Evolutionary conservation across 2,329 filamentous ascomycete genomes (phyloP).

Genomic region (Cyclaneusma minus): DNA sequence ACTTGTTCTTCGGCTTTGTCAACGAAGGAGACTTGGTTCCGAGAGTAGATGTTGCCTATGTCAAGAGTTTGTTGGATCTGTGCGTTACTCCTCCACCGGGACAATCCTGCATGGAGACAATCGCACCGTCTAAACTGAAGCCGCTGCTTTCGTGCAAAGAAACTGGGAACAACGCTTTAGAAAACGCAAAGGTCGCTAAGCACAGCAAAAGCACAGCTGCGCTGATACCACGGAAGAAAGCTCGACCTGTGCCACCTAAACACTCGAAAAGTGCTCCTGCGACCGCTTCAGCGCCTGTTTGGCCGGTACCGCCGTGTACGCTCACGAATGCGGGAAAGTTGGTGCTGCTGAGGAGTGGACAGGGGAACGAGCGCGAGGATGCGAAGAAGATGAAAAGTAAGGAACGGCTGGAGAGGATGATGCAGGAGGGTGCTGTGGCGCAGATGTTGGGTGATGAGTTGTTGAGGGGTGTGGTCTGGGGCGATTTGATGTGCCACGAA

Average conservation of each 20-base stretch:
- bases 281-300: constrained; percentile 26
- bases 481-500: constrained; percentile 64
- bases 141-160: constrained; percentile 6
- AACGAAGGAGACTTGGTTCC: constrained; percentile 79
- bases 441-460: constrained; percentile 52
- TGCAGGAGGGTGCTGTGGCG: constrained; percentile 49
- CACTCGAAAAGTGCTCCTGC: constrained; percentile 9
- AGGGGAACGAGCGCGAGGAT: constrained; percentile 21
- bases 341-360: constrained; percentile 44
- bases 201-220: constrained; percentile 4
- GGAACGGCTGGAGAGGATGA: no score
- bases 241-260: constrained; percentile 8
- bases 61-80: constrained; percentile 56
- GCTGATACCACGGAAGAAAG: constrained; percentile 9
- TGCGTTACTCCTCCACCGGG: constrained; percentile 44
- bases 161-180: constrained; percentile 4
- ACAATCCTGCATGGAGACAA: constrained; percentile 4
- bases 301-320: constrained; percentile 49
- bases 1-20: constrained; percentile 62
- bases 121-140: constrained; percentile 1
- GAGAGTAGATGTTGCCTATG: constrained; percentile 61
- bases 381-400: constrained; percentile 30
- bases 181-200: constrained; percentile 6
- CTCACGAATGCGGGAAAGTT: constrained; percentile 57
- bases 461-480: constrained; percentile 59